Base-by-base conservation (phyloP, 2,329 filamentous ascomycete genomes). In the Colletotrichum echinochloae region DNA sequence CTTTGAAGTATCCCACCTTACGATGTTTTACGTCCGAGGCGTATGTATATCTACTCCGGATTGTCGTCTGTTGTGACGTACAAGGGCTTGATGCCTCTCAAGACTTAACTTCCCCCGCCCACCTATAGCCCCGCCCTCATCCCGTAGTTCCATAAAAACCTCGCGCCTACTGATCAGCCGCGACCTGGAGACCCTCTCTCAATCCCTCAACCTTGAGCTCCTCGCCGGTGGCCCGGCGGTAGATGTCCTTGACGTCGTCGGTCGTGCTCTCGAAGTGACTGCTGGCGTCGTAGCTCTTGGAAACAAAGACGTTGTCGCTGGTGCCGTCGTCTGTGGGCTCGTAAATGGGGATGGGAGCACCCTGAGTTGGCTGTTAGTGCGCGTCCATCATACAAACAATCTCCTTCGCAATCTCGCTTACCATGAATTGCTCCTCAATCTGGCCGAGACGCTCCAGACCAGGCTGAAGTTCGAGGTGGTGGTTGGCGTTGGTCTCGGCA, bases 401-500 rank as follows among this genome's bases (percentile, higher is more conserved):
- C 23, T 33, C 11, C 14, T 12, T 26, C 18, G 6, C 12, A 46
- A 16, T 28, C 28, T 44, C 54, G 74, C 84, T 75, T 82, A 90
- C 93, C 92, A 97, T 94, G 84, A 98, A 99, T 82, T 94, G 95
- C 88, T 98, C 96, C 84, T 98, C 95, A 73, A 98, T 96, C 81
- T 90, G 89, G 76, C 96, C 96, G 37, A 99, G 91, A 75, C 95
- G 91, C 78, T 98, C 94, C 75, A 98, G 91, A 78, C 95, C 96
- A 37, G 95, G 91, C 83, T 96, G 90, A 52, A 99, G 91, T 86
- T 99, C 96, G 68, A 98, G 87, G 83, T 99, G 96, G 84, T 97
- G 95, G 88, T 99, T 98, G 74, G 93, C 91, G 72, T 91, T 85
- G 54, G 91, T 91, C 87, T 99, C 97, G 74, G 96, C 94, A 79